Conservation (phyloP, 805 yeast genomes). For the Candida saitoana region DNA sequence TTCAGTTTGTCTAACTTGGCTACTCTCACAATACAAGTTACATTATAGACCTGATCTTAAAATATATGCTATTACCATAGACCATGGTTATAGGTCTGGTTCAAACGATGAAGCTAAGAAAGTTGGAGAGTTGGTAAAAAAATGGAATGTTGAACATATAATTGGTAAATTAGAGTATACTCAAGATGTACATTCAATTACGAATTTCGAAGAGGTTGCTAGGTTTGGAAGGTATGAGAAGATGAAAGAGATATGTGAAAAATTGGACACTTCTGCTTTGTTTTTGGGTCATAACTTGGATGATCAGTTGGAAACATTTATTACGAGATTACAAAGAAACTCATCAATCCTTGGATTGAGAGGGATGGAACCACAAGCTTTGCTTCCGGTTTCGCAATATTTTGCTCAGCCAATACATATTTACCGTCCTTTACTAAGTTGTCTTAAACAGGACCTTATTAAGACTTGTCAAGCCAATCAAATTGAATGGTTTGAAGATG, state of each 20-base stretch:
- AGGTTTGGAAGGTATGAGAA: constrained; percentile 48
- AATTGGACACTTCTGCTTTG: constrained; percentile 30
- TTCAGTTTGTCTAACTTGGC: constrained; percentile 63
- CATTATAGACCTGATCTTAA: constrained; percentile 22
- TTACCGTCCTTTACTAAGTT: constrained; percentile 51
- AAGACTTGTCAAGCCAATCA: constrained; percentile 38
- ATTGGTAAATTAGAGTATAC: constrained; percentile 23
- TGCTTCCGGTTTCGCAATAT: constrained; percentile 23
- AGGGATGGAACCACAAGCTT: constrained; percentile 42
- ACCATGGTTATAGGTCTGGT: constrained; percentile 53
- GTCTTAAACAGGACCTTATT: constrained; percentile 42
- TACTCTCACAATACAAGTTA: constrained; percentile 38
- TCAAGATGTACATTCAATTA: constrained; percentile 22
- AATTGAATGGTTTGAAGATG: constrained; percentile 67
- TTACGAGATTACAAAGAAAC: constrained; percentile 46
- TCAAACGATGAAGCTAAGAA: constrained; percentile 47
- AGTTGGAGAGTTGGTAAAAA: constrained; percentile 29
- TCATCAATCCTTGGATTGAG: constrained; percentile 51
- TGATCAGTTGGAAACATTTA: constrained; percentile 70
- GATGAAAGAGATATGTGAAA: constrained; percentile 39
- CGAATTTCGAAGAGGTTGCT: constrained; percentile 58
- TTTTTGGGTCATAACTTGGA: constrained; percentile 65
- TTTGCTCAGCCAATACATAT: constrained; percentile 20
- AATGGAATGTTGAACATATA: constrained; percentile 35
- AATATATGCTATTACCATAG: constrained; percentile 58